Evolutionary conservation across 495 filamentous ascomycete species (phyloP).

Genomic region (Tuber melanosporum): DNA sequence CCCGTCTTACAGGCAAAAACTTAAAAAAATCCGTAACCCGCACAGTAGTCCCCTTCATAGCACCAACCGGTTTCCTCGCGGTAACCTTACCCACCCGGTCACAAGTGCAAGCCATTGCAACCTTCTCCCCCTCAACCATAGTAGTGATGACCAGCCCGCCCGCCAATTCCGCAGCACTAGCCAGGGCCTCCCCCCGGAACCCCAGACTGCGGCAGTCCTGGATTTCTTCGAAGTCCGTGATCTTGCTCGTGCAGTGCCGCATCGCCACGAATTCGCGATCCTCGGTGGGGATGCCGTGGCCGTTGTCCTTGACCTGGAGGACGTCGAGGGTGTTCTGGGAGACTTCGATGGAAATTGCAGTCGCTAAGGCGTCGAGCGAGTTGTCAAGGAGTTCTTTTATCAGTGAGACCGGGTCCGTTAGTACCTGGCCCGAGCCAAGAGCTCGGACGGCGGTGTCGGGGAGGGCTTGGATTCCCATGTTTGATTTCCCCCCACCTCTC

Average conservation of each 20-base stretch:
- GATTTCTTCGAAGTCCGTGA: slow-evolving; percentile 67
- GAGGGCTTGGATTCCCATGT: slow-evolving; percentile 60
- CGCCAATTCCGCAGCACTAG: slow-evolving; percentile 66
- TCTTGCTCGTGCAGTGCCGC: slow-evolving; percentile 79
- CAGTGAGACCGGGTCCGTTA: slow-evolving; percentile 65
- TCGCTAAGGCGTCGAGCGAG: slow-evolving; percentile 73
- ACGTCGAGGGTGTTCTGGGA: slow-evolving; percentile 68
- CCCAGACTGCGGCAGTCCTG: slow-evolving; percentile 62
- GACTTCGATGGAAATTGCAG: slow-evolving; percentile 64
- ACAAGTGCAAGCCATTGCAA: slow-evolving; percentile 53
- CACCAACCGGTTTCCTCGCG: slow-evolving; percentile 44
- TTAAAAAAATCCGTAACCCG: slow-evolving; percentile 62
- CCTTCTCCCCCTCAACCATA: slow-evolving; percentile 61
- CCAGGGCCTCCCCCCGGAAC: slow-evolving; percentile 82
- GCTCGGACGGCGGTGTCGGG: slow-evolving; percentile 57
- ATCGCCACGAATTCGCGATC: slow-evolving; percentile 65
- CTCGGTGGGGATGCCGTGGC: slow-evolving; percentile 64
- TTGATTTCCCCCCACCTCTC: neutral
- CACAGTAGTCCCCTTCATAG: slow-evolving; percentile 73
- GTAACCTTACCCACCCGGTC: slow-evolving; percentile 49
- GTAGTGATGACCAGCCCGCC: slow-evolving; percentile 62
- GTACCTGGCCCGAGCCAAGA: slow-evolving; percentile 65
- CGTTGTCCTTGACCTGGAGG: slow-evolving; percentile 90
- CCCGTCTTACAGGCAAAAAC: slow-evolving; percentile 65
- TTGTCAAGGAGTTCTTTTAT: slow-evolving; percentile 94